These are phyloP conservation scores for Isatis lusitanica DNA, from an alignment of 441 rosid genomes.

Conservation along the genomic window DNA sequence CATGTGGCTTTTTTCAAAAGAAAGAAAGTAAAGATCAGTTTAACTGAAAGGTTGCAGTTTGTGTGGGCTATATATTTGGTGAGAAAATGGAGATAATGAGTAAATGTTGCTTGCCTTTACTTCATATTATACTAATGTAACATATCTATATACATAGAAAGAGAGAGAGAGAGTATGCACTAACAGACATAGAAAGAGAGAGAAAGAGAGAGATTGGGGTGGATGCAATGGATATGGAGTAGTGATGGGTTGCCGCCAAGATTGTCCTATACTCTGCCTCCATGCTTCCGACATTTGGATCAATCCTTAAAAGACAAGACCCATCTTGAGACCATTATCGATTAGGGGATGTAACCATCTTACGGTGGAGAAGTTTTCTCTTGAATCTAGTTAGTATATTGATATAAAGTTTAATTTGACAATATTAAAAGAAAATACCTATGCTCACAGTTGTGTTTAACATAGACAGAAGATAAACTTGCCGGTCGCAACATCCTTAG, in stretches of 20 bases:
- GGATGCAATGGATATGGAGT: slow-evolving; percentile 33
- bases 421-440: too few species aligned
- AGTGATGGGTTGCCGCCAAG: slow-evolving; percentile 66
- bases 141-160: background rate
- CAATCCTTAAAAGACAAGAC: slow-evolving; percentile 50
- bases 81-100: slow-evolving; percentile 20
- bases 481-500: background rate
- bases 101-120: slow-evolving; percentile 30
- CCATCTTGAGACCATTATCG: slow-evolving; percentile 29
- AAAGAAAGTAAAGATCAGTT: slow-evolving; percentile 28
- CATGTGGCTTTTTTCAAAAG: slow-evolving; percentile 18
- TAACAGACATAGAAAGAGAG: background rate
- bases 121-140: slow-evolving; percentile 7
- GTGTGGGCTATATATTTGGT: slow-evolving; percentile 23
- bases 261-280: slow-evolving; percentile 59
- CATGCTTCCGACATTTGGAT: slow-evolving; percentile 87
- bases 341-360: slow-evolving; percentile 19
- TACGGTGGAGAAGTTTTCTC: slow-evolving; percentile 18
- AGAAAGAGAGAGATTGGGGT: slow-evolving; percentile 1
- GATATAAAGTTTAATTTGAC: background rate
- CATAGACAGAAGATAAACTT: background rate
- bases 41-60: slow-evolving; percentile 12
- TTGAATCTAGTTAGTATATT: slow-evolving; percentile 16
- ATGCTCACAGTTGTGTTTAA: background rate
- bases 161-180: slow-evolving; percentile 20